phyloP scores from a whole-genome alignment of 75 land plant species.

The Picea sitchensis region DNA sequence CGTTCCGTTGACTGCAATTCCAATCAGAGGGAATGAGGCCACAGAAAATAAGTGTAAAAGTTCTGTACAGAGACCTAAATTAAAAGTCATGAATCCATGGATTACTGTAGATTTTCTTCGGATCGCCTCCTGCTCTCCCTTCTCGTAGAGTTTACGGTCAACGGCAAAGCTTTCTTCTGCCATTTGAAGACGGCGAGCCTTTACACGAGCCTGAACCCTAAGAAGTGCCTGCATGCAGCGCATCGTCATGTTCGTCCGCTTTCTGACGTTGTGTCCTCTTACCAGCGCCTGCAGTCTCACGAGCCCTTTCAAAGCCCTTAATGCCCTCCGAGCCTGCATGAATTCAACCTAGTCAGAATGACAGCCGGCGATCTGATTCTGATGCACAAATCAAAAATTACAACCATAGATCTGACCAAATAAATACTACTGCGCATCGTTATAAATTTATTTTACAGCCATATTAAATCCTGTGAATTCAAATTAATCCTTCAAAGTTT shows the following conservation, averaged over 20 bases:
- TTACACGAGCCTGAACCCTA: constrained; percentile 66
- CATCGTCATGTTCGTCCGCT: constrained; percentile 77
- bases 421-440: too few relatives aligned
- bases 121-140: not conserved
- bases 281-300: constrained; percentile 89
- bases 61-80: not conserved
- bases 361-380: too few relatives aligned
- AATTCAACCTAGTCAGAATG: not conserved
- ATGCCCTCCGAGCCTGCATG: constrained; percentile 73
- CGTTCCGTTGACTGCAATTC: too few relatives aligned
- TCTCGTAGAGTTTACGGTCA: not conserved
- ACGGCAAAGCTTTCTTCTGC: constrained; percentile 1
- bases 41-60: not conserved
- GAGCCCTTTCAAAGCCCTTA: constrained; percentile 80
- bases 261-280: constrained; percentile 73
- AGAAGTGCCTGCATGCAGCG: constrained; percentile 87
- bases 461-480: too few relatives aligned
- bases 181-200: constrained; percentile 36
- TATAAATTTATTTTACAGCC: too few relatives aligned
- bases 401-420: too few relatives aligned
- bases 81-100: not conserved
- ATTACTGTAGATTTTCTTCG: too few relatives aligned
- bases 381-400: too few relatives aligned
- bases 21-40: too few relatives aligned
- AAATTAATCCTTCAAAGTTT: too few relatives aligned